Percentiles rank a stretch among this genome's conserved stretches.
Evolutionary conservation across 108 stramenopile genomes (phyloP).

Genomic region (Hondaea fermentalgiana): DNA sequence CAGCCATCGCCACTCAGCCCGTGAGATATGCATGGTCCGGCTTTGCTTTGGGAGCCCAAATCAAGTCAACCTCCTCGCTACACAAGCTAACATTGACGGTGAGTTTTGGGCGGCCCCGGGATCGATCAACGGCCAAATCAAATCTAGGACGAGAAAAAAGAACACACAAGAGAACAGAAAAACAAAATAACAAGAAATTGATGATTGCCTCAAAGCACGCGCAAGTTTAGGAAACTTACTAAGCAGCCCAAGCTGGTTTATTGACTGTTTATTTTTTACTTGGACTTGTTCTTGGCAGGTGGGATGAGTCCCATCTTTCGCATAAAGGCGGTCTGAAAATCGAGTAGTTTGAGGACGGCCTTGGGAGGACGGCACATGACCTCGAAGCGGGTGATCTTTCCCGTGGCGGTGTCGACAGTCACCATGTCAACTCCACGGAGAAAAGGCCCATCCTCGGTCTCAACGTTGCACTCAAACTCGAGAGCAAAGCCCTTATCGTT

Average conservation of each 20-base stretch:
- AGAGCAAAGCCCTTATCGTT: neutral
- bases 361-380: slow-evolving; percentile 11
- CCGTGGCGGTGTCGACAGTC: neutral
- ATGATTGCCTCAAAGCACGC: neutral
- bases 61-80: too few relatives aligned
- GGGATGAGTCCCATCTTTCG: slow-evolving; percentile 5
- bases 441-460: neutral
- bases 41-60: too few relatives aligned
- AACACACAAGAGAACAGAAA: too few relatives aligned
- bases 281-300: neutral
- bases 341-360: slow-evolving; percentile 4
- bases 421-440: neutral
- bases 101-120: too few relatives aligned
- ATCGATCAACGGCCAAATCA: too few relatives aligned
- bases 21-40: too few relatives aligned
- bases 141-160: too few relatives aligned
- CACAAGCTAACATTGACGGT: too few relatives aligned
- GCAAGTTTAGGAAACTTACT: neutral
- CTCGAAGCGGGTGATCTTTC: neutral
- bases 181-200: neutral
- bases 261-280: too few relatives aligned
- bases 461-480: neutral
- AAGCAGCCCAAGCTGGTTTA: neutral
- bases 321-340: slow-evolving; percentile 11
- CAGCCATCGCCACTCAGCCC: too few relatives aligned